These are phyloP conservation scores for Danielia reshetovae DNA, from an alignment of 805 yeast species.

Conservation along the genomic window DNA sequence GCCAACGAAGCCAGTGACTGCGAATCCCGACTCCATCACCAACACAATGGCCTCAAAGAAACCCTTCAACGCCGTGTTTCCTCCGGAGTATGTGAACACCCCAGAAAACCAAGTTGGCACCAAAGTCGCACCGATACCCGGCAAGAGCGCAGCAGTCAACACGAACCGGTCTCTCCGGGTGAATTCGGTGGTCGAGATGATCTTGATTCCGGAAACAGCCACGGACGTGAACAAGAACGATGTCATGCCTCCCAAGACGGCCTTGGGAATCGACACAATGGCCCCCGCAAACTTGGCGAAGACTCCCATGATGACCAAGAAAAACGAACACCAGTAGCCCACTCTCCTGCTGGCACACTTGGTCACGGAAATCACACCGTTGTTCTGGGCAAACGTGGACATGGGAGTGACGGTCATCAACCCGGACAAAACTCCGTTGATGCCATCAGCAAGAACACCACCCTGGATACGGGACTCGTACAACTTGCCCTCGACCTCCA, in stretches of 20 bases:
- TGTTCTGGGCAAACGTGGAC: constrained; percentile 90
- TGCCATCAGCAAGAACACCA: constrained; percentile 86
- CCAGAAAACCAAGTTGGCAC: constrained; percentile 61
- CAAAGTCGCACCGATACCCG: constrained; percentile 65
- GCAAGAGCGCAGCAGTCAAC: constrained; percentile 58
- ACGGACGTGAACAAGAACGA: constrained; percentile 72
- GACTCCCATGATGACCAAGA: constrained; percentile 10
- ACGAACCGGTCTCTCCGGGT: constrained; percentile 73
- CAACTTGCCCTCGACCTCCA: constrained; percentile 76
- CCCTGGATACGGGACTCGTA: constrained; percentile 91
- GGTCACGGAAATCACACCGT: constrained; percentile 88
- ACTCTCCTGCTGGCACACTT: constrained; percentile 52
- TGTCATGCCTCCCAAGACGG: constrained; percentile 78
- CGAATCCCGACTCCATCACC: constrained; percentile 71
- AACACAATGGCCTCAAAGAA: constrained; percentile 65
- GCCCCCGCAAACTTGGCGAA: constrained; percentile 12
- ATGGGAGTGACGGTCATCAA: constrained; percentile 78
- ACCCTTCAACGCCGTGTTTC: constrained; percentile 52
- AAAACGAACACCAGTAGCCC: constrained; percentile 10
- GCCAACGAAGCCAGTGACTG: constrained; percentile 64
- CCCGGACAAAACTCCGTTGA: constrained; percentile 75
- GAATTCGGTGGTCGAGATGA: constrained; percentile 58
- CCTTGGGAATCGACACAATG: constrained; percentile 9
- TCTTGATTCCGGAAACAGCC: constrained; percentile 68
- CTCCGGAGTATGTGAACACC: constrained; percentile 66